A percentile compares a stretch with the other conserved stretches of the same genome.
Evolutionary conservation across 2,329 filamentous ascomycete genomes (phyloP).

Genomic region (Calonectria pseudoturangicola): DNA sequence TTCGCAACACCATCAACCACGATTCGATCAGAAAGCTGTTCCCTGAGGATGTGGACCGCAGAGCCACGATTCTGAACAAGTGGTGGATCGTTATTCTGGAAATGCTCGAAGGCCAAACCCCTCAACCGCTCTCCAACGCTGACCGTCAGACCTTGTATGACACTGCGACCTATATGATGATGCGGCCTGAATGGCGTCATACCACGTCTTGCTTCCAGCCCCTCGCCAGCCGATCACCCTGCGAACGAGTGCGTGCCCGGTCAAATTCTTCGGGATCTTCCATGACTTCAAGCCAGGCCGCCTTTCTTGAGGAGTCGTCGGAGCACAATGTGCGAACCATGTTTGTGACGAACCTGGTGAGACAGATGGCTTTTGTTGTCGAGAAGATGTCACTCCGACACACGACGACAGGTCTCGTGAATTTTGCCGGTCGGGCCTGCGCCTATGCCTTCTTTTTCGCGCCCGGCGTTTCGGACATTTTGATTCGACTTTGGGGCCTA

Average conservation of each 20-base stretch:
- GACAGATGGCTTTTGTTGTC: constrained; percentile 90
- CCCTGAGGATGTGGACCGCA: constrained; percentile 88
- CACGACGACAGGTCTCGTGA: constrained; percentile 79
- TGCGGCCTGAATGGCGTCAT: constrained; percentile 89
- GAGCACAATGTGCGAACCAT: constrained; percentile 93
- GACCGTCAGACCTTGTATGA: constrained; percentile 89
- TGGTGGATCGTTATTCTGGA: constrained; percentile 93
- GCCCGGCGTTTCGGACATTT: constrained; percentile 87
- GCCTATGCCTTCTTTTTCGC: constrained; percentile 97
- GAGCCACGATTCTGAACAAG: constrained; percentile 87
- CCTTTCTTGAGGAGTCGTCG: constrained; percentile 78
- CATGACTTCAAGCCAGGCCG: constrained; percentile 78
- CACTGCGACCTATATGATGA: constrained; percentile 87
- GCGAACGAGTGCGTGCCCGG: constrained; percentile 66
- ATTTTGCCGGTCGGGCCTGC: constrained; percentile 92
- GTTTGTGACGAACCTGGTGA: constrained; percentile 87
- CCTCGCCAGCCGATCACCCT: constrained; percentile 72
- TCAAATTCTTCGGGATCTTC: constrained; percentile 75
- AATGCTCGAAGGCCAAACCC: constrained; percentile 81
- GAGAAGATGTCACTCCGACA: constrained; percentile 90
- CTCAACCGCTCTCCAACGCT: constrained; percentile 86
- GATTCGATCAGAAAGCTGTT: constrained; percentile 77
- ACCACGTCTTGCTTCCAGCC: constrained; percentile 81
- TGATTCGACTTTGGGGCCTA: constrained; percentile 87
- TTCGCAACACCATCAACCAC: constrained; percentile 81